A percentile compares a stretch with the other conserved stretches of the same genome.
Evolutionary conservation across 495 filamentous ascomycete genomes (phyloP).

Genomic region (Trichoderma parareesei): DNA sequence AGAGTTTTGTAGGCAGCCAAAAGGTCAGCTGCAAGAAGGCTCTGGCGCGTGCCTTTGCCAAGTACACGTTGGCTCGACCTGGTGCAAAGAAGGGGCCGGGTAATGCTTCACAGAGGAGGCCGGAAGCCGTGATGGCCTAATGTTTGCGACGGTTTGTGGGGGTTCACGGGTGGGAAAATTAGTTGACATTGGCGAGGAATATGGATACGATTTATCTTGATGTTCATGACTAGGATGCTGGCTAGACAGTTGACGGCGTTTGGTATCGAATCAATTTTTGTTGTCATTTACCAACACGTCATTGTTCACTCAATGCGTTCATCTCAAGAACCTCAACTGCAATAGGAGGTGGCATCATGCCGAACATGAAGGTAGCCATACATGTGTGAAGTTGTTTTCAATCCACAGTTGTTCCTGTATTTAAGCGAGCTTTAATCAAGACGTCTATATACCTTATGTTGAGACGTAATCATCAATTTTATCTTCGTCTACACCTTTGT

Average conservation of each 20-base stretch:
- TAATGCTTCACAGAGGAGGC: background rate
- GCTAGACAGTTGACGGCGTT: background rate
- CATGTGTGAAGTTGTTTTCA: too few species aligned
- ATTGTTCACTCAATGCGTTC: too few species aligned
- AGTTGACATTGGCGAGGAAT: background rate
- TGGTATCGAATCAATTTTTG: background rate
- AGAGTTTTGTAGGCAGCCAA: conserved; percentile 91
- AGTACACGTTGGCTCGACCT: conserved; percentile 61
- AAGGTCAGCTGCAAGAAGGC: conserved; percentile 98
- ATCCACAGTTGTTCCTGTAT: too few species aligned
- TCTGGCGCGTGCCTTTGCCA: conserved; percentile 90
- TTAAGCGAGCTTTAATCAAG: too few species aligned
- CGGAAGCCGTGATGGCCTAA: conserved; percentile 9
- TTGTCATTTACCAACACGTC: background rate
- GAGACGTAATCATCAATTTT: too few species aligned
- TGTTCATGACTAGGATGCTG: background rate
- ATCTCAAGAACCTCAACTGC: too few species aligned
- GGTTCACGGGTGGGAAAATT: too few species aligned
- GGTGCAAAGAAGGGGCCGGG: conserved; percentile 15
- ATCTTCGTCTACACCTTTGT: background rate
- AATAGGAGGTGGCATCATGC: too few species aligned
- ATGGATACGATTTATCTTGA: background rate
- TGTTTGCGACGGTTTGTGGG: background rate
- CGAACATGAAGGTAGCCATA: too few species aligned
- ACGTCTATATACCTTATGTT: too few species aligned